Conservation (phyloP, 768 basidiomycete species). For the Lentinula sp. region DNA sequence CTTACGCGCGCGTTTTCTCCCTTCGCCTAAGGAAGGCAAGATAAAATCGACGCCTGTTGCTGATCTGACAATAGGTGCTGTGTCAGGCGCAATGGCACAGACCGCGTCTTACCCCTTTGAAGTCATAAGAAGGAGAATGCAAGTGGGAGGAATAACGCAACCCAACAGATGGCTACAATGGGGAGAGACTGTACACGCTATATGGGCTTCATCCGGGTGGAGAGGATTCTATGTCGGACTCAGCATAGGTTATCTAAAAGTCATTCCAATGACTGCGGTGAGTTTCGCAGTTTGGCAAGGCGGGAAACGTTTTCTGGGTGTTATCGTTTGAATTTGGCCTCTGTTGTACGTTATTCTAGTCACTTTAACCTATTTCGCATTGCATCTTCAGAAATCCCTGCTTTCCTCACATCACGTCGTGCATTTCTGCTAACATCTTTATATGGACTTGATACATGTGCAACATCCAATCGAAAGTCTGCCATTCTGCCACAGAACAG, state of each 20-base stretch:
- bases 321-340: slow-evolving; percentile 7
- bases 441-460: background rate
- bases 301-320: slow-evolving; percentile 20
- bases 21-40: slow-evolving; percentile 30
- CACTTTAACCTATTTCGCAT: background rate
- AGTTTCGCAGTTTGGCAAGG: slow-evolving; percentile 87
- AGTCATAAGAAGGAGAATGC: slow-evolving; percentile 81
- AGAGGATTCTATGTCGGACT: slow-evolving; percentile 90
- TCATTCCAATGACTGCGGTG: slow-evolving; percentile 94
- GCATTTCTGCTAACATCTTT: background rate
- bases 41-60: slow-evolving; percentile 39
- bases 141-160: slow-evolving; percentile 81
- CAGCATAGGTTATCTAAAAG: slow-evolving; percentile 88
- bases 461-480: background rate
- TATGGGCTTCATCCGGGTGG: slow-evolving; percentile 70
- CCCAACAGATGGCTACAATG: slow-evolving; percentile 77
- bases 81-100: slow-evolving; percentile 82
- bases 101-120: slow-evolving; percentile 95
- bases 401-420: background rate
- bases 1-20: slow-evolving; percentile 55
- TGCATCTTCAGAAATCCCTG: background rate
- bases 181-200: slow-evolving; percentile 65
- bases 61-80: slow-evolving; percentile 79
- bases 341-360: slow-evolving; percentile 6
- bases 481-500: background rate